Evolutionary conservation across 2,329 filamentous ascomycete genomes (phyloP), one percentile per base, ranked within the genome.

Genomic region (Clarireedia monteithiana): DNA sequence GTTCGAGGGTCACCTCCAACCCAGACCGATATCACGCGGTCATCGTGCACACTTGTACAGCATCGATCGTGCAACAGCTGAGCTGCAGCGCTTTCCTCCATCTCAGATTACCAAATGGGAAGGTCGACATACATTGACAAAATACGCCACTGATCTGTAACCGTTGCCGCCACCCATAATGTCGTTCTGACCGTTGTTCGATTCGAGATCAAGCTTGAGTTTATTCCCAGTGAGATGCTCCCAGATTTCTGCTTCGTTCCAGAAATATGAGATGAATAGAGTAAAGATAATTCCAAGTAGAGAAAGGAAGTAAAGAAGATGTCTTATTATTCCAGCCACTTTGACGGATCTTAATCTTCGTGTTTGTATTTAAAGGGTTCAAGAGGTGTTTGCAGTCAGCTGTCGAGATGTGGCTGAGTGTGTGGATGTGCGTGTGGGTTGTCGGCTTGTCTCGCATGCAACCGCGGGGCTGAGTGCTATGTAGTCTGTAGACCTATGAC

Each of bases 101-200:
- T 15, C 24, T 34, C 2, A 9, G 3, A 15, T 14, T 15, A 34
- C 88, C 58, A 87, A 83, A 66, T 82, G 90, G 73, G 5, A 44
- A 45, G 9, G 12, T 6, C 38, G 48, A 26, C 51, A n/a, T 44
- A 55, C 53, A 46, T 56, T 56, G 5, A 56, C 54, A 52, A 56
- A 56, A 42, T 89, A 90, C 38, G 81, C 85, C 23, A 91, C 84
- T 2, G 84, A 77, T 60, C 83, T 80, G 72, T 82, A 87, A 60
- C 79, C 80, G 50, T 66, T 59, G 46, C 51, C 44, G 38, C 44
- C 44, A 40, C 51, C 51, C 51, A 53, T 55, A 34, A 24, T 45
- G 14, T 42, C 52, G 5, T 30, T 27, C 9, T 10, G 38, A 3
- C 12, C 15, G 20, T 39, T 46, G 12, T 30, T 44, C 4, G 17